Evolutionary conservation across 176 grass and related monocot species (phyloP), one percentile per base, ranked within the genome.

Genomic region (Saccharum officinarum): DNA sequence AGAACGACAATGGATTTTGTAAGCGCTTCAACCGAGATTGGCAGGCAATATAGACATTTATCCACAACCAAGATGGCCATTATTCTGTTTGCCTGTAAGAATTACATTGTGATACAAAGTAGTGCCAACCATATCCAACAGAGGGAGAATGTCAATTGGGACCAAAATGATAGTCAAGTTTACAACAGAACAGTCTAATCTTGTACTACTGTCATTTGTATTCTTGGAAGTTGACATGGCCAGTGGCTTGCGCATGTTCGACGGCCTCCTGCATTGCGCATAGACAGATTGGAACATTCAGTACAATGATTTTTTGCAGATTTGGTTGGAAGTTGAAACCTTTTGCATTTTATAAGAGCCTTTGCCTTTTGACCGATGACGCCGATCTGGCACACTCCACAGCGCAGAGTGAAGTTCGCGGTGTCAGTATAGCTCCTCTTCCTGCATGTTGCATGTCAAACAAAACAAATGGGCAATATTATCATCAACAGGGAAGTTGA

Each of bases 201-300:
- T 41, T 78, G 75, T n/a, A n/a, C n/a, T 85, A 72, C 22, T 42
- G 50, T 89, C 79, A 94, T 66, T 83, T 92, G 83, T 91, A 98
- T 84, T 98, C 97, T 82, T 98, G 97, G 76, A 96, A 98, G 87
- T 98, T 96, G 72, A 94, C 78, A 60, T 92, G 93, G 20, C 97
- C 93, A 0, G 97, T 98, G 78, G 93, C 97, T 79, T 96, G 97
- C 4, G 97, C 97, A 65, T 98, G 97, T 39, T 92, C 97, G 5
- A 91, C 80, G 34, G 97, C 97, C 80, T 98, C 97, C 93, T 98
- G 86, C 85, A 86, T 71, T 47, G 38, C 59, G 73, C 34, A 75
- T 11, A n/a, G 83, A 67, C 46, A 38, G 11, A 7, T 66, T 59
- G 55, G 0, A 59, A 59, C 33, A 82, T 34, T 76, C 8, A 84